Percentiles rank a stretch among this genome's conserved stretches.
phyloP scores from a whole-genome alignment of 805 yeast species.

The Ogataea pignaliae region DNA sequence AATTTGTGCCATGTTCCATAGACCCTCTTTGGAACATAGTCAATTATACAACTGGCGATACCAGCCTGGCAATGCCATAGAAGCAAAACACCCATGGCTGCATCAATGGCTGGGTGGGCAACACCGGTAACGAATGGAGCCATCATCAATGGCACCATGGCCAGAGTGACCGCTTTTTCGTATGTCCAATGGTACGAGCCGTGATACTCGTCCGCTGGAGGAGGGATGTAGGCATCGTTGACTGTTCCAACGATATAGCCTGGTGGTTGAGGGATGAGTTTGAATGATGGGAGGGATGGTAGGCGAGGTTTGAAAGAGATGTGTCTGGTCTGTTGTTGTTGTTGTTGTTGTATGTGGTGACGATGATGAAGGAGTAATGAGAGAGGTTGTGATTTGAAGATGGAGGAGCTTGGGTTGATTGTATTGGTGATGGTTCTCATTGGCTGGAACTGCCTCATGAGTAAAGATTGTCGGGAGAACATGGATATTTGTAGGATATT shows the following conservation, averaged over 20 bases:
- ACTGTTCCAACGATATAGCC: constrained; percentile 91
- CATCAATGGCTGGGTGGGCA: constrained; percentile 65
- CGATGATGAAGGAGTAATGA: background rate
- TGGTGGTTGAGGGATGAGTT: constrained; percentile 74
- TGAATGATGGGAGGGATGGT: constrained; percentile 30
- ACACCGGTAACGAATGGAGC: constrained; percentile 77
- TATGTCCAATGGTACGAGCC: constrained; percentile 95
- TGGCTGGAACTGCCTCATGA: no score
- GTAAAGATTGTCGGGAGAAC: no score
- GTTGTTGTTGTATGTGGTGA: background rate
- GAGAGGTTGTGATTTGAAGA: no score
- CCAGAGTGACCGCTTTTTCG: constrained; percentile 67
- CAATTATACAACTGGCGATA: constrained; percentile 85
- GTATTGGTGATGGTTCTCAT: no score
- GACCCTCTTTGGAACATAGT: constrained; percentile 83
- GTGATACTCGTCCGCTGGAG: constrained; percentile 56
- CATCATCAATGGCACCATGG: constrained; percentile 71
- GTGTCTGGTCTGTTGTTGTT: constrained; percentile 1
- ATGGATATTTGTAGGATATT: no score
- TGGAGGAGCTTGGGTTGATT: no score
- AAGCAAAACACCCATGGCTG: constrained; percentile 59
- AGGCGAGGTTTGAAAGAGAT: constrained; percentile 21
- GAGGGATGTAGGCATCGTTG: constrained; percentile 78
- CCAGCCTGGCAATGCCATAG: constrained; percentile 83
- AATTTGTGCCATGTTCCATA: constrained; percentile 72